These are phyloP conservation scores for Malbranchea cinnamomea DNA, from an alignment of 2,329 filamentous ascomycete genomes.

Conservation along the genomic window DNA sequence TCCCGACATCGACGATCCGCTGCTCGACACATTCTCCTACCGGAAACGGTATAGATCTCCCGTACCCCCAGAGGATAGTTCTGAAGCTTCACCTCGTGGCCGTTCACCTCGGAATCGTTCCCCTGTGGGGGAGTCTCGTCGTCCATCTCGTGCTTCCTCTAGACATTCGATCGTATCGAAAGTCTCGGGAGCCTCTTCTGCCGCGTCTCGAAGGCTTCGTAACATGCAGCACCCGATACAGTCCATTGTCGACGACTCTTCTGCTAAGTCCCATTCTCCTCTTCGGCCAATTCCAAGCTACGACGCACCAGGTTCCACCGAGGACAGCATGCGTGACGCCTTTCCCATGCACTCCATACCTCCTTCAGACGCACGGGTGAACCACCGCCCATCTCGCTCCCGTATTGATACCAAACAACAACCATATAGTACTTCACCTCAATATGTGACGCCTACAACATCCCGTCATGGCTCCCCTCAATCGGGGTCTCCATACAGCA, in stretches of 20 bases:
- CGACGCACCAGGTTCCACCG: slow-evolving; percentile 18
- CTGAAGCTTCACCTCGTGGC: slow-evolving; percentile 1
- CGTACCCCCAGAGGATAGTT: slow-evolving; percentile 7
- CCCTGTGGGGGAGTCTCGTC: slow-evolving; percentile 15
- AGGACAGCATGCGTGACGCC: slow-evolving; percentile 18
- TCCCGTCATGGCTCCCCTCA: slow-evolving; percentile 47
- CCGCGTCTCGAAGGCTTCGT: slow-evolving; percentile 12
- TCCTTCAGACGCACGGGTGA: slow-evolving; percentile 18
- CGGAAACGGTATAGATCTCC: slow-evolving; percentile 21
- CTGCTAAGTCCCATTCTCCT: slow-evolving; percentile 20
- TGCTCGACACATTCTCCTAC: slow-evolving; percentile 14
- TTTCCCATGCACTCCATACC: slow-evolving; percentile 21
- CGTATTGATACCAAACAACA: slow-evolving; percentile 29
- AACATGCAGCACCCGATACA: slow-evolving; percentile 19
- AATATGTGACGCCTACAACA: slow-evolving; percentile 39
- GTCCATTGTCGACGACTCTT: slow-evolving; percentile 15
- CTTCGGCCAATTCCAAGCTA: slow-evolving; percentile 19
- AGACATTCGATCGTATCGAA: slow-evolving; percentile 20
- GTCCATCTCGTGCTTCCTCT: slow-evolving; percentile 20
- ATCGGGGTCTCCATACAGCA: slow-evolving; percentile 44
- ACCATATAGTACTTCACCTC: slow-evolving; percentile 45
- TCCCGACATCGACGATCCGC: slow-evolving; percentile 12
- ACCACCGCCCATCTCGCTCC: slow-evolving; percentile 25
- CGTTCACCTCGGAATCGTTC: slow-evolving; percentile 12
- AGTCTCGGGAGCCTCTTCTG: slow-evolving; percentile 16